Conservation (phyloP, 306 rosid genomes). For the Malus domestica region ASM211411v1 NC_041801.1:2382001-2382500, state of each 20-base stretch:
- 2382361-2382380: slow-evolving; percentile 13
- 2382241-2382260: slow-evolving; percentile 99
- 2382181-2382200: slow-evolving; percentile 23
- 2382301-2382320: slow-evolving; percentile 37
- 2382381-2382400: slow-evolving; percentile 32
- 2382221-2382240: slow-evolving; percentile 91
- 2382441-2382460: background rate
- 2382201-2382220: slow-evolving; percentile 12
- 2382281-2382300: slow-evolving; percentile 25
- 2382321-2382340: slow-evolving; percentile 88
- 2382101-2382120: background rate
- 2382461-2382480: background rate
- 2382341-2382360: slow-evolving; percentile 24
- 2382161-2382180: slow-evolving; percentile 6
- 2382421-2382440: background rate
- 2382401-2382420: slow-evolving; percentile 3
- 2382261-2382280: slow-evolving; percentile 78
- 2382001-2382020: slow-evolving; percentile 93
- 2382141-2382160: slow-evolving; percentile 14
- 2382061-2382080: slow-evolving; percentile 99
- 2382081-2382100: slow-evolving; percentile 51
- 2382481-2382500: slow-evolving; percentile 18
- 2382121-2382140: background rate
- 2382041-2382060: slow-evolving; percentile 33
- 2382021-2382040: slow-evolving; percentile 19